Evolutionary conservation across 805 yeast species (phyloP), one percentile per base, ranked within the genome.

Genomic region (Lachancea dasiensis): DNA sequence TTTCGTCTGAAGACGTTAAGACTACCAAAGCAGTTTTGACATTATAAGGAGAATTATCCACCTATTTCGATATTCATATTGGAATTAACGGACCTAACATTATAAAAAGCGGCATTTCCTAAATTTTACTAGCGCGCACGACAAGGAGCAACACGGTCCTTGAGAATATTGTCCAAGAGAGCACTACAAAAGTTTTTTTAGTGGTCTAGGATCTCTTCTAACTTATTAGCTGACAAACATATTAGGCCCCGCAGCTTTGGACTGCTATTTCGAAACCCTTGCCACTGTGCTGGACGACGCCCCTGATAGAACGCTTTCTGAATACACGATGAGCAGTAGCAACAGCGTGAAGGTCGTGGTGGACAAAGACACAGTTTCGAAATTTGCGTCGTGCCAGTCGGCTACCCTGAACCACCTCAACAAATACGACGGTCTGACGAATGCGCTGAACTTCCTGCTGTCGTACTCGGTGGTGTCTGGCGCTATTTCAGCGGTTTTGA

Each of bases 351-450:
- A 45, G 29, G 41, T 52, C 5, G 49, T 51, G n/a, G 46, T 52
- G 19, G 51, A 51, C 44, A 50, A 48, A 36, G 50, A 47, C 21
- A 41, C 45, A 4, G 43, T 50, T 10, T 53, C 52, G 11, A 47
- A 43, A 38, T 52, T 51, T 38, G 52, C 58, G 9, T 47, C 50
- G 9, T 33, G 27, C 34, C 48, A 51, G 15, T 52, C 53, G 7
- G 54, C 58, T 6, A 48, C 54, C 21, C 27, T 52, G 35, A 51
- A 45, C 37, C 55, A 52, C 39, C 31, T 52, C 27, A 41, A 45
- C 39, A 51, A 49, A 36, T 52, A 52, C 36, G 51, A 47, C 1
- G 23, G 31, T 21, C 38, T 52, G 22, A 40, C 45, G 6, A 41
- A 32, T 18, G 25, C 39, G 6, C 34, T 49, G 16, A 46, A 47